A percentile compares a stretch with the other conserved stretches of the same genome.
These are phyloP conservation scores for Stentor roeselii DNA, from an alignment of 73 alveolate species.

Conservation along the genomic window DNA sequence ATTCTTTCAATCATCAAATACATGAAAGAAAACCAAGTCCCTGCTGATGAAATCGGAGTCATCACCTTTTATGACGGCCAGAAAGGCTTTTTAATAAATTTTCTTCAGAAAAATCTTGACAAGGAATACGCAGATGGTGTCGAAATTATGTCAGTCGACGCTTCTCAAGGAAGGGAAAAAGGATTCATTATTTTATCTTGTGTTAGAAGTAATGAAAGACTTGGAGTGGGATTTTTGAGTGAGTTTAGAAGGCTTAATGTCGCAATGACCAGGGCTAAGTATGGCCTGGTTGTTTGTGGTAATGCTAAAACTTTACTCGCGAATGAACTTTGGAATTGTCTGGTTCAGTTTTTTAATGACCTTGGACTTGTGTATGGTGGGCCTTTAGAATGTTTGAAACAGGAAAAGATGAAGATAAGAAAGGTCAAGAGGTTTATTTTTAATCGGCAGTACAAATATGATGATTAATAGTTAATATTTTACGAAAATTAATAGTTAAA, in stretches of 20 bases:
- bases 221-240: constrained; percentile 95
- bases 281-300: background rate
- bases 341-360: background rate
- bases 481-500: too few species aligned
- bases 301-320: background rate
- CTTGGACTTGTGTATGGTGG: background rate
- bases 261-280: constrained; percentile 98
- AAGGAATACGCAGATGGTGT: constrained; percentile 50
- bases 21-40: constrained; percentile 80
- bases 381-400: background rate
- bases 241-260: constrained; percentile 99
- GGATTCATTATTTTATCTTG: constrained; percentile 97
- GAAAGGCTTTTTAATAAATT: constrained; percentile 34
- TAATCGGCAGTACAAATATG: too few species aligned
- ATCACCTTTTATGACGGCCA: constrained; percentile 99
- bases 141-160: constrained; percentile 99
- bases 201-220: constrained; percentile 93
- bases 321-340: background rate
- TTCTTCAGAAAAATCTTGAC: background rate
- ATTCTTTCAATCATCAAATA: constrained; percentile 87
- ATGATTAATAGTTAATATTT: too few species aligned
- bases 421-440: too few species aligned
- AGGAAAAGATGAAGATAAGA: background rate
- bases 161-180: constrained; percentile 99
- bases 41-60: constrained; percentile 95